phyloP scores from a whole-genome alignment of 169 alveolate species.

The Amoebophrya sp. region DNA sequence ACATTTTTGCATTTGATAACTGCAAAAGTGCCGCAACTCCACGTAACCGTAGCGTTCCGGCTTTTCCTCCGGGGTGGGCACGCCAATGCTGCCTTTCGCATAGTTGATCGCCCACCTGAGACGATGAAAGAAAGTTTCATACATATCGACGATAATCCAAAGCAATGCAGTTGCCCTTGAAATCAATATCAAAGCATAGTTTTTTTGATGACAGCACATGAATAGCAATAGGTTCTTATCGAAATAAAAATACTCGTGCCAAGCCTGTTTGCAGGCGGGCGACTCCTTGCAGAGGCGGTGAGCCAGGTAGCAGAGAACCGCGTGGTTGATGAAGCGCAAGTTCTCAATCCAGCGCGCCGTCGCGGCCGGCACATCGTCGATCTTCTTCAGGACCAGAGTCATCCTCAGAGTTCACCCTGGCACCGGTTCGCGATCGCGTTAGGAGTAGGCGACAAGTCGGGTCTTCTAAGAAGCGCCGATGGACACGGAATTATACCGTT shows the following conservation, averaged over 20 bases:
- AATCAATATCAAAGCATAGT: background rate
- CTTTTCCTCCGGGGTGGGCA: background rate
- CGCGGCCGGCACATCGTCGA: too few relatives aligned
- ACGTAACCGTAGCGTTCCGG: background rate
- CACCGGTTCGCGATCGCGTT: too few relatives aligned
- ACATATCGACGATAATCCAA: background rate
- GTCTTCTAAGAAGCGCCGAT: too few relatives aligned
- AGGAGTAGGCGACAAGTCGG: too few relatives aligned
- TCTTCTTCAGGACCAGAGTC: too few relatives aligned
- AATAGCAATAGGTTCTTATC: background rate
- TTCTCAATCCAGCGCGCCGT: background rate
- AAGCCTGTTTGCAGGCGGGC: background rate
- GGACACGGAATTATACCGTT: too few relatives aligned
- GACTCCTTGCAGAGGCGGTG: background rate
- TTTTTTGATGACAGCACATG: background rate
- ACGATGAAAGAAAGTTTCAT: too few relatives aligned
- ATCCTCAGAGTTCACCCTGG: too few relatives aligned
- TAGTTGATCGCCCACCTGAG: background rate
- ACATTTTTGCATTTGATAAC: too few relatives aligned
- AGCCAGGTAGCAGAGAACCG: background rate
- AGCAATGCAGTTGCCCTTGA: background rate
- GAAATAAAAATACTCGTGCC: background rate
- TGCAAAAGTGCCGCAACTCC: background rate
- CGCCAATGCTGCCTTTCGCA: background rate
- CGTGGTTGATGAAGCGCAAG: background rate